phyloP scores from a whole-genome alignment of 2,329 filamentous ascomycete species.

The Neocucurbitaria cava region DNA sequence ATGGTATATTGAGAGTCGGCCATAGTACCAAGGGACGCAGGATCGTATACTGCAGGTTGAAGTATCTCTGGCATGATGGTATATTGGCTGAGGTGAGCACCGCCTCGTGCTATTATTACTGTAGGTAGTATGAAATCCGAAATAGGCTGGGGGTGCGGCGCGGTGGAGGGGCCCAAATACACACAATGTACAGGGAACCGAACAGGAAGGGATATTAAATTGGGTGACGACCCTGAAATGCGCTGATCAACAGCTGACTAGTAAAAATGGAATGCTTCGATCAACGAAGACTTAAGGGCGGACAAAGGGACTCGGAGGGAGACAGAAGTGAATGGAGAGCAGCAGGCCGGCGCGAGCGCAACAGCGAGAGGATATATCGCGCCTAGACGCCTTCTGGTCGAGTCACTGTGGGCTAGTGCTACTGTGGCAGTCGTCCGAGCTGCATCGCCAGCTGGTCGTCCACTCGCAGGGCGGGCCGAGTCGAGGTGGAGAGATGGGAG shows the following conservation, averaged over 20 bases:
- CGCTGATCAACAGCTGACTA: constrained; percentile 54
- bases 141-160: constrained; percentile 24
- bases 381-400: constrained; percentile 38
- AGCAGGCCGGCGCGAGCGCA: constrained; percentile 37
- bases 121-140: constrained; percentile 40
- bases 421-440: constrained; percentile 36
- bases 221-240: constrained; percentile 45
- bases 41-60: constrained; percentile 58
- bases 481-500: constrained; percentile 36
- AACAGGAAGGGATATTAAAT: constrained; percentile 41
- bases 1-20: constrained; percentile 30
- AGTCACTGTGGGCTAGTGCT: constrained; percentile 31
- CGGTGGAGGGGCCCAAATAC: constrained; percentile 26
- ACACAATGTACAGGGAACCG: constrained; percentile 24
- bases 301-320: constrained; percentile 35
- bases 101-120: constrained; percentile 48
- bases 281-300: constrained; percentile 51
- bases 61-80: constrained; percentile 55
- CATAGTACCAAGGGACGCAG: constrained; percentile 35
- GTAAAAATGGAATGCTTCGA: constrained; percentile 51
- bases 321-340: constrained; percentile 45
- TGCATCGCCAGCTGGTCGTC: constrained; percentile 40
- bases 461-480: constrained; percentile 34
- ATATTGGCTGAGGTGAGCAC: constrained; percentile 48
- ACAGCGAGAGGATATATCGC: constrained; percentile 43